Evolutionary conservation across 768 basidiomycete genomes (phyloP), one percentile per base, ranked within the genome.

Genomic region (Lactarius hengduanensis): DNA sequence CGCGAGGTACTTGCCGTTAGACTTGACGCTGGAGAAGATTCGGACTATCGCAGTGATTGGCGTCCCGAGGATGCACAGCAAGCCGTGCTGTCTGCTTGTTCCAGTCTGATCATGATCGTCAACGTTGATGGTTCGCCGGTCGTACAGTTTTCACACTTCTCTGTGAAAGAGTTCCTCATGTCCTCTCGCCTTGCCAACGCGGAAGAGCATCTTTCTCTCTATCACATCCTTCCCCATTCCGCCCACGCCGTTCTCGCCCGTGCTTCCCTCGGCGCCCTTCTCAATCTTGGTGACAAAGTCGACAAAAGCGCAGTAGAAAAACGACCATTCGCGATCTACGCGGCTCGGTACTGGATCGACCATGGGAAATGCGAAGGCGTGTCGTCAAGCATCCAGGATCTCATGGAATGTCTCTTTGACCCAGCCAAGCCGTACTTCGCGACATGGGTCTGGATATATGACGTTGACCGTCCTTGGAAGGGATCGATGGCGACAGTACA

Each of bases 331-430:
- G 54, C 54, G 1, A 22, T 54, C 4, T 65, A 65, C 20, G 64
- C 64, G 22, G 59, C 64, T 26, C 59, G n/a, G n/a, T 10, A 65
- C 16, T 65, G 64, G 64, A 53, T 45, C 1, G 53, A 60, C 28
- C 63, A 64, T 15, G 57, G 16, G 2, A 45, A 54, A 20, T 53
- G 54, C 20, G 47, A 40, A 3, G 36, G 28, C 26, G 47, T 36
- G 9, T 64, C 57, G 5, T 41, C 36, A 10, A 1, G 20, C 6
- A 64, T 54, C 36, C 36, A 59, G 20, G 38, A 54, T 38, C 15
- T 32, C 13, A 22, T 64, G 28, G 6, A 40, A 9, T 7, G 34
- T 4, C 57, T 64, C 3, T 64, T 64, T 15, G 63, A 64, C 38
- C 13, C 38, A 7, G 15, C 22, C 15, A 32, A 13, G 30, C 63